Evolutionary conservation across 352 stramenopile species (phyloP).

Genomic region (Phytophthora sp.): DNA sequence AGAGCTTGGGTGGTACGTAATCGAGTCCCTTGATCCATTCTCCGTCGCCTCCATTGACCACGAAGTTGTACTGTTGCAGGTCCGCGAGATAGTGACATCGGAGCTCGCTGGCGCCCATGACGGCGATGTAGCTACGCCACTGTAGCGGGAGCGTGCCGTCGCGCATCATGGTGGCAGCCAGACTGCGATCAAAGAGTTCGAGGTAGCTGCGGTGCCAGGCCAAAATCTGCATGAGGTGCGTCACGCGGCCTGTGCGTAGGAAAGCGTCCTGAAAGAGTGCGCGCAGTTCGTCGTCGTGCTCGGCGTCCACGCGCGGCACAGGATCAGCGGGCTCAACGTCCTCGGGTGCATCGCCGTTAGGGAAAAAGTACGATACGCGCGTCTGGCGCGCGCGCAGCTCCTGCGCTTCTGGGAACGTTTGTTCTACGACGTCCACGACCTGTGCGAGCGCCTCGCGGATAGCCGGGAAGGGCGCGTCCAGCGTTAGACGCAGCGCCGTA

Average conservation of each 20-base stretch:
- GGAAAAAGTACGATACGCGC: conserved; percentile 78
- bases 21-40: conserved; percentile 88
- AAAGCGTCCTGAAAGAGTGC: conserved; percentile 65
- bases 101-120: conserved; percentile 82
- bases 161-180: conserved; percentile 73
- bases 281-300: conserved; percentile 57
- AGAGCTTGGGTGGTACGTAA: conserved; percentile 83
- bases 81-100: conserved; percentile 83
- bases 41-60: conserved; percentile 79
- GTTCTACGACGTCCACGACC: conserved; percentile 54
- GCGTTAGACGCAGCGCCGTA: conserved; percentile 64
- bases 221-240: conserved; percentile 77
- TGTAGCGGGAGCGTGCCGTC: conserved; percentile 81
- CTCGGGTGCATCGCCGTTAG: conserved; percentile 34
- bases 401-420: conserved; percentile 42
- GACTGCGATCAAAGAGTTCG: conserved; percentile 64
- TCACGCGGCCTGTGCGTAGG: conserved; percentile 73
- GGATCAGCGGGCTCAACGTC: conserved; percentile 30
- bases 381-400: conserved; percentile 38
- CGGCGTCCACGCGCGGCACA: conserved; percentile 29
- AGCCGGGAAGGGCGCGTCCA: conserved; percentile 67
- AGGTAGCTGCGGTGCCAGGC: conserved; percentile 85
- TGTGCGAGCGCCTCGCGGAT: conserved; percentile 65
- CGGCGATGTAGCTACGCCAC: conserved; percentile 86
- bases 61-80: conserved; percentile 84